Base-by-base conservation (phyloP, 176 grass and related monocot genomes). In the Bolboschoenus planiculmis region DNA sequence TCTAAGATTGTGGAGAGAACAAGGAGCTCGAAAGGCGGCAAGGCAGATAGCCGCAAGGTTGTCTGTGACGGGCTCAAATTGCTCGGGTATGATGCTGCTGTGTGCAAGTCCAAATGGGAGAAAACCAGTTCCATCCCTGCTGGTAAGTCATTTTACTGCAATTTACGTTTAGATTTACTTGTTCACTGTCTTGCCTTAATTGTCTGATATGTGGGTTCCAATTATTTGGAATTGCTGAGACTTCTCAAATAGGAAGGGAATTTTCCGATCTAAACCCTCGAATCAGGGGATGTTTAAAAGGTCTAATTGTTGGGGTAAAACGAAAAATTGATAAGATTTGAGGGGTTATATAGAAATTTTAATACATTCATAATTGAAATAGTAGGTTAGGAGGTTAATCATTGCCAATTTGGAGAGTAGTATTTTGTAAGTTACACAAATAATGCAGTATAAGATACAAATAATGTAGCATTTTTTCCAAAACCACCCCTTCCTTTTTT, bases 61-160 rank as follows among this genome's bases (percentile, higher is more conserved):
- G 89, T 98, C 29, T 74, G 83, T 60, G 96, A 98, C 57, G 92
- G 92, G 6, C 96, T 98, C 48, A 67, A 81, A 43, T 79, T 84
- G 16, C 87, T 93, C 26, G 90, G 92, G 30, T 95, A 95, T 18
- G 96, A 98, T 88, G 87, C 96, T 18, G 87, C 90, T 60, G 85
- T 98, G 44, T 98, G 96, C 90, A 87, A 68, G 54, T 95, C 92
- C 18, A 87, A 86, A 1, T 98, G 96, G 96, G 90, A 95, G 42
- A 93, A 93, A 88, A 78, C 82, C 27, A 4, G 81, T 3, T 93
- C 89, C 10, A 90, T 89, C 53, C 91, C 93, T 10, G 84, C 91
- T 36, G 90, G 90, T 92, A 85, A 81, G 78, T 81, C 53, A 58
- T 58, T 79, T 79, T 57, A 53, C 77, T 30, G 77, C 54, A 53